Evolutionary conservation across 2,329 filamentous ascomycete species (phyloP).

Genomic region (Ophiosphaerella herpotricha): DNA sequence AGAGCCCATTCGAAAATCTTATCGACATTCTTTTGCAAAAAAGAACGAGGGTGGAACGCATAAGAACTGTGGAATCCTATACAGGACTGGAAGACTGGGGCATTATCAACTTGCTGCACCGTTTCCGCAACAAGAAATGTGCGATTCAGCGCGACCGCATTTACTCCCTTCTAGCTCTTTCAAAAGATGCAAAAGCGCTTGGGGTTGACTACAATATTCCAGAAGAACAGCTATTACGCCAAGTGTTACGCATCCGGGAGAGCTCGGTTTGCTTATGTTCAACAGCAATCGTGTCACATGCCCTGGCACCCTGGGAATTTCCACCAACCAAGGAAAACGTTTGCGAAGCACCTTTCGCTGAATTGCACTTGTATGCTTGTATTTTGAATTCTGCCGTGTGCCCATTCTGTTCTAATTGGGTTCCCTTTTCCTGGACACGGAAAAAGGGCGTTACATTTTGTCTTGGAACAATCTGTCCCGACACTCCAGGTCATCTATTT

Average conservation of each 20-base stretch:
- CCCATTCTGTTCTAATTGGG: slow-evolving; percentile 4
- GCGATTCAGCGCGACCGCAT: slow-evolving; percentile 3
- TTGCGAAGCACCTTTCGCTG: not conserved
- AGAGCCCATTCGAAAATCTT: slow-evolving; percentile 3
- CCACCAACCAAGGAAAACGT: not conserved
- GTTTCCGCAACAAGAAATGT: slow-evolving; percentile 9
- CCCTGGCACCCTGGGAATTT: slow-evolving; percentile 4
- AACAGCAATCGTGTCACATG: slow-evolving; percentile 1
- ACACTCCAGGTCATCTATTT: slow-evolving; percentile 3
- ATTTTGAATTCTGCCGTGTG: not conserved
- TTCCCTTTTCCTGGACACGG: slow-evolving; percentile 5
- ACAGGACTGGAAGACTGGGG: slow-evolving; percentile 2
- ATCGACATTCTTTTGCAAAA: slow-evolving; percentile 2
- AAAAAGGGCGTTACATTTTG: slow-evolving; percentile 4
- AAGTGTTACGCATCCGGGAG: slow-evolving; percentile 1
- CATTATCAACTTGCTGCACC: slow-evolving; percentile 4
- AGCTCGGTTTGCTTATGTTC: slow-evolving; percentile 5
- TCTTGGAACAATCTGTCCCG: slow-evolving; percentile 1
- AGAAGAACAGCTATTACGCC: slow-evolving; percentile 1
- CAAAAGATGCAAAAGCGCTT: not conserved
- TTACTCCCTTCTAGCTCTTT: slow-evolving; percentile 7
- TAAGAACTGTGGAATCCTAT: not conserved
- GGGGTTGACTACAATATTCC: slow-evolving; percentile 4
- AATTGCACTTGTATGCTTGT: not conserved
- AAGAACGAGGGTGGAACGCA: not conserved